Evolutionary conservation across 352 stramenopile species (phyloP).

Genomic region (Phytopythium aichiense): DNA sequence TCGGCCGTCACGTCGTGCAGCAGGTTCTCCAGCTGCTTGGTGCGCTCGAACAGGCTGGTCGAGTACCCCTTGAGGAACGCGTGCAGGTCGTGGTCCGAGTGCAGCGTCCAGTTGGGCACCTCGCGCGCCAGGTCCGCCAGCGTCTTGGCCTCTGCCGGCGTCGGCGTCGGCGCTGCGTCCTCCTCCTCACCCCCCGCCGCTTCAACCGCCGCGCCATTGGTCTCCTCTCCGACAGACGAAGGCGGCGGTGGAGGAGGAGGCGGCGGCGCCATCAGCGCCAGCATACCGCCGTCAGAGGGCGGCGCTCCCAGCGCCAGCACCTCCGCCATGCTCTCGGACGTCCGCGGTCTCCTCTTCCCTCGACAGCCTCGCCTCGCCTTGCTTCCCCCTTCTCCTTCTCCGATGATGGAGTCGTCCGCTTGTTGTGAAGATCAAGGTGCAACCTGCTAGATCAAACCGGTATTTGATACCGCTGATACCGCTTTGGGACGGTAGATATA

Average conservation of each 20-base stretch:
- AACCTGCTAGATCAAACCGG: too few species aligned
- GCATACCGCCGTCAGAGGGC: constrained; percentile 8
- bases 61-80: constrained; percentile 71
- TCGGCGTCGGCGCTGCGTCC: constrained; percentile 5
- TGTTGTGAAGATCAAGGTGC: too few species aligned
- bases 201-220: neutral
- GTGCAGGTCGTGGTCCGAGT: constrained; percentile 71
- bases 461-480: too few species aligned
- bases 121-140: constrained; percentile 39
- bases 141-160: constrained; percentile 27
- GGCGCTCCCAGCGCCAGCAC: constrained; percentile 29
- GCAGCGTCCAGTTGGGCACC: constrained; percentile 61
- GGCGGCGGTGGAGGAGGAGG: constrained; percentile 13
- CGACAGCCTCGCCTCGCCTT: too few species aligned
- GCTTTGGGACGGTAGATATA: too few species aligned
- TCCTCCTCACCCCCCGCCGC: neutral
- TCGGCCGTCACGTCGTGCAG: constrained; percentile 68
- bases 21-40: constrained; percentile 66
- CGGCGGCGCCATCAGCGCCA: constrained; percentile 20
- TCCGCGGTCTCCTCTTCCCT: too few species aligned
- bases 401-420: too few species aligned
- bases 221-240: neutral
- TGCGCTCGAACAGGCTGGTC: constrained; percentile 55
- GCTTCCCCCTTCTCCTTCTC: neutral
- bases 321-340: constrained; percentile 15